Conservation (phyloP, 2,329 filamentous ascomycete species). For the Shiraia bambusicola region DNA sequence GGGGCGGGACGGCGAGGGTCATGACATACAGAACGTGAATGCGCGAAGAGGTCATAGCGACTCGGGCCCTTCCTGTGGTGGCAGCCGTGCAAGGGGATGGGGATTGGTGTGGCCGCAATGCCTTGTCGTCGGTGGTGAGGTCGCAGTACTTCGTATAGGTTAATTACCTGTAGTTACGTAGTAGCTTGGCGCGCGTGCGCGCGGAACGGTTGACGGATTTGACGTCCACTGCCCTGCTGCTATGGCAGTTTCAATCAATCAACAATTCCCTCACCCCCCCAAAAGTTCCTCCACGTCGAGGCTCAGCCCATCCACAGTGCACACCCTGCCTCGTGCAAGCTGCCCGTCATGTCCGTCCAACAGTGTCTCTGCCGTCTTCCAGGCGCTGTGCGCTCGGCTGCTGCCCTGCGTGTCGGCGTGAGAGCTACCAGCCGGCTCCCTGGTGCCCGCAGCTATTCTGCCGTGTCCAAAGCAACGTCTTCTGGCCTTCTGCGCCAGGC, state of each 20-base stretch:
- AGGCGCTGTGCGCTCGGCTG: constrained; percentile 30
- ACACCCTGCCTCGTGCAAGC: background rate
- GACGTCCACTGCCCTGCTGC: constrained; percentile 11
- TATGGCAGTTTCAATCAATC: constrained; percentile 29
- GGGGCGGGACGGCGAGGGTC: constrained; percentile 9
- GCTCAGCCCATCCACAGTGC: constrained; percentile 10
- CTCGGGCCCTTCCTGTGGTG: constrained; percentile 14
- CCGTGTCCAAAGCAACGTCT: constrained; percentile 35
- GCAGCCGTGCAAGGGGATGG: constrained; percentile 11
- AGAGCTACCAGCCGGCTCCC: constrained; percentile 25
- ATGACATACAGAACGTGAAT: constrained; percentile 39
- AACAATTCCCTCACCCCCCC: constrained; percentile 36
- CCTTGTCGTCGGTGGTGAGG: constrained; percentile 21
- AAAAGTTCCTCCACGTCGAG: constrained; percentile 6
- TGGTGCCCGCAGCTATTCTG: constrained; percentile 38
- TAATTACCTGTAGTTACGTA: too few relatives aligned
- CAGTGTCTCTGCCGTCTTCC: constrained; percentile 44
- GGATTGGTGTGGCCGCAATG: constrained; percentile 32
- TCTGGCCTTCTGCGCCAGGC: constrained; percentile 35
- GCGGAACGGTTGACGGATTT: constrained; percentile 23
- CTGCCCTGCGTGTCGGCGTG: constrained; percentile 33
- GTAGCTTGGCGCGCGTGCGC: constrained; percentile 25
- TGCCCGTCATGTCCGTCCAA: constrained; percentile 38
- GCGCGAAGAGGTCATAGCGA: constrained; percentile 47
- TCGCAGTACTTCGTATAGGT: too few relatives aligned